Evolutionary conservation across 345 rosid genomes (phyloP), one percentile per base, ranked within the genome.

Genomic region (Eucalyptus curtisii): DNA sequence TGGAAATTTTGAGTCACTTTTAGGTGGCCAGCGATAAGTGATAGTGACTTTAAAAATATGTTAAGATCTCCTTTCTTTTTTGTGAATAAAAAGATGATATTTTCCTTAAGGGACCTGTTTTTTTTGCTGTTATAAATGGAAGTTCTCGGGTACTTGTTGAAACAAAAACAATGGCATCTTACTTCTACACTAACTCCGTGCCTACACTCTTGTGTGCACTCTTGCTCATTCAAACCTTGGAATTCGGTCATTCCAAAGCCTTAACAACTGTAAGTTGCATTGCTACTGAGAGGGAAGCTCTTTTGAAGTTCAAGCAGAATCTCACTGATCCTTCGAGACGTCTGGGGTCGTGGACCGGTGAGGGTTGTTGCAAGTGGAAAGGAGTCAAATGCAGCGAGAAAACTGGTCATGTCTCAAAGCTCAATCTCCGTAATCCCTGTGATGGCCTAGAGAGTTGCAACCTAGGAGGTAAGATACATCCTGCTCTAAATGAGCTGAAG

Each of bases 371-470:
- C 45, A 44, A n/a, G 80, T 86, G 88, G 88, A 20, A 49, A 49
- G 88, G 88, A 57, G 80, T 86, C 33, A 37, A 49, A 17, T 86
- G 88, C 88, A 59, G 16, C 3, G 2, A 44, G 50, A 24, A 4
- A 16, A 86, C 80, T 0, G 80, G 88, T 71, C 49, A 86, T 30
- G 80, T 86, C 79, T 25, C 4, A 1, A 86, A 87, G 47, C 87
- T 92, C 47, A 85, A 88, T 88, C 94, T 93, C 71, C 57, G 90
- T n/a, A 89, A 90, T 57, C 87, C 89, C 8, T 61, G 33, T 61
- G 33, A 30, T 13, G 33, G 7, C 16, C 16, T 0, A 14, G 33
- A 30, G 68, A 13, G 30, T 13, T 61, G 68, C 33, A 61, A 4
- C 31, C 33, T 61, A 1, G 68, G 68, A 61, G 68, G 68, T 61